A percentile compares a stretch with the other conserved stretches of the same genome.
Conservation (phyloP, 495 filamentous ascomycete species). For the Paragyromitra xinjiangensis region DNA sequence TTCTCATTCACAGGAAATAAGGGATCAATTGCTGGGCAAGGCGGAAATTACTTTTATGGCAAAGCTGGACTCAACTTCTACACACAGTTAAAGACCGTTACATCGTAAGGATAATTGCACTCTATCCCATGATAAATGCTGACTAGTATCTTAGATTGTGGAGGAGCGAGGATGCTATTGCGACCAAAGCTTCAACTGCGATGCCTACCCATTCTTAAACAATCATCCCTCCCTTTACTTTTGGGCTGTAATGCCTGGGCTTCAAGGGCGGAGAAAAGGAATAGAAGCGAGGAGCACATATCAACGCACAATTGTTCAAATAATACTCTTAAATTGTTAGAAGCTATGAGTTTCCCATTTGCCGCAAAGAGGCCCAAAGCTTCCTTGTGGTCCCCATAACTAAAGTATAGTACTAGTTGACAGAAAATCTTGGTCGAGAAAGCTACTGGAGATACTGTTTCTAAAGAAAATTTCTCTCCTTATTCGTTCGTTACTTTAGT, state of each 20-base stretch:
- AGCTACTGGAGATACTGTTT: too few species aligned
- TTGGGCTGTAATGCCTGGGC: not conserved
- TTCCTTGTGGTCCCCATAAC: too few species aligned
- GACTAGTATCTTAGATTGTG: conserved; percentile 68
- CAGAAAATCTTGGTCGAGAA: too few species aligned
- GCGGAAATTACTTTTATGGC: conserved; percentile 94
- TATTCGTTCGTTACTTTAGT: too few species aligned
- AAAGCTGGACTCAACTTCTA: conserved; percentile 92
- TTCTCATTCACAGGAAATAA: conserved; percentile 99
- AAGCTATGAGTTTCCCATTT: too few species aligned
- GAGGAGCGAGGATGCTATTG: conserved; percentile 83
- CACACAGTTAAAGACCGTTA: conserved; percentile 97
- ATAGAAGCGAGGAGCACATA: not conserved
- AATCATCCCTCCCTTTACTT: not conserved
- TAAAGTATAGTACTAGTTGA: too few species aligned
- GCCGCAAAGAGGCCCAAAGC: too few species aligned
- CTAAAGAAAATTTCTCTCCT: too few species aligned
- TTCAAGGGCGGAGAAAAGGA: not conserved
- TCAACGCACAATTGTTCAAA: not conserved
- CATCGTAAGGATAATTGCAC: conserved; percentile 58
- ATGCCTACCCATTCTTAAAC: conserved; percentile 83
- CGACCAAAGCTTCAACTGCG: conserved; percentile 80
- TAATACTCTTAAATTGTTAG: not conserved
- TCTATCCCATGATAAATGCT: not conserved
- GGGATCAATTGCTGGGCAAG: conserved; percentile 91